phyloP scores from a whole-genome alignment of 202 grass and related monocot genomes.

The Eragrostis tef region DNA sequence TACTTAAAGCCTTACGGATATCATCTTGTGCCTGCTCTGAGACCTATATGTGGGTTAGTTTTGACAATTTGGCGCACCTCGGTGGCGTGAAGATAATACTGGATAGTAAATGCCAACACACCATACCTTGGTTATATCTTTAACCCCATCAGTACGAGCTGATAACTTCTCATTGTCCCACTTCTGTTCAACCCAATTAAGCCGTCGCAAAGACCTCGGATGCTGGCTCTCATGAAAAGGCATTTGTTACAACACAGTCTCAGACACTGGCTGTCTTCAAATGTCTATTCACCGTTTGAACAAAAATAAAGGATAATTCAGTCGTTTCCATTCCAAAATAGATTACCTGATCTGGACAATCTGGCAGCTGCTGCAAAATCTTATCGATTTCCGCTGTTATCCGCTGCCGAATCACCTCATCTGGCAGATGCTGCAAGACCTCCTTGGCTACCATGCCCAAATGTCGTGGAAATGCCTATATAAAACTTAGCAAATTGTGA shows the following conservation, averaged over 20 bases:
- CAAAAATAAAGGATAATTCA: not conserved
- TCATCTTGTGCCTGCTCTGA: not conserved
- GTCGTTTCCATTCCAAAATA: not conserved
- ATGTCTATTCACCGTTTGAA: not conserved
- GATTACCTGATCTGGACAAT: slow-evolving; percentile 6
- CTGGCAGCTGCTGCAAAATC: not conserved
- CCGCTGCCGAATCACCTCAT: not conserved
- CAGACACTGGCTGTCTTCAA: not conserved
- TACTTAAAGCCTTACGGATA: not conserved
- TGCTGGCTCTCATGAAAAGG: slow-evolving; percentile 3
- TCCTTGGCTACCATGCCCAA: not conserved
- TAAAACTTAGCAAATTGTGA: not conserved
- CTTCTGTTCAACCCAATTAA: slow-evolving; percentile 33
- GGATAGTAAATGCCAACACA: not conserved
- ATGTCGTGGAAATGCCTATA: not conserved
- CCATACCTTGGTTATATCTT: not conserved
- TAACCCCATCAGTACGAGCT: not conserved
- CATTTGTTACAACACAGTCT: not conserved
- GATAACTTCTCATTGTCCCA: not conserved
- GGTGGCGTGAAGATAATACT: not conserved
- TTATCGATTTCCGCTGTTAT: not conserved
- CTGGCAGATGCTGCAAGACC: not conserved
- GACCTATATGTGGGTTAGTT: slow-evolving; percentile 3
- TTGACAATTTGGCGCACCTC: not conserved
- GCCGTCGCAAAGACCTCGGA: not conserved